These are phyloP conservation scores for Pelargonium nanum DNA, from an alignment of 345 rosid genomes.

Conservation along the genomic window DNA sequence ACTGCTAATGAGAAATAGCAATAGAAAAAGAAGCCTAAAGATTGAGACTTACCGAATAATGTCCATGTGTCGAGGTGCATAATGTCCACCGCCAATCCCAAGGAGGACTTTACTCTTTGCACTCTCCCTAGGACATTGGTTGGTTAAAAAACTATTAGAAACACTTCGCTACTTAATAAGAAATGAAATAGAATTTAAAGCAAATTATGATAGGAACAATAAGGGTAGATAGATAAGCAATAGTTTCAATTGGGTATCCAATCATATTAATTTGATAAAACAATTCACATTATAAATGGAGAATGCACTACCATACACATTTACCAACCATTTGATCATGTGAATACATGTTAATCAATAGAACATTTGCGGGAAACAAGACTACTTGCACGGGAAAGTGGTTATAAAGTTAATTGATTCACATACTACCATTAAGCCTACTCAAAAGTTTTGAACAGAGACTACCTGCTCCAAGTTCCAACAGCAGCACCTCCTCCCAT, in stretches of 20 bases:
- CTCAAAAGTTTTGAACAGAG: background rate
- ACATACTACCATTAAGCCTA: too few species aligned
- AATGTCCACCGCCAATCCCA: conserved; percentile 92
- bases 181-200: background rate
- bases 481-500: conserved; percentile 60
- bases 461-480: conserved; percentile 84
- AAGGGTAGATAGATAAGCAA: too few species aligned
- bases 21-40: background rate
- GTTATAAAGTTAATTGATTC: too few species aligned
- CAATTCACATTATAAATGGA: too few species aligned
- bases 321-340: too few species aligned
- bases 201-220: too few species aligned
- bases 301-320: too few species aligned
- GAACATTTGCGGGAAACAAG: too few species aligned
- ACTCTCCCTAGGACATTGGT: conserved; percentile 30
- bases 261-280: too few species aligned
- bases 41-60: conserved; percentile 48
- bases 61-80: conserved; percentile 90
- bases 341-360: too few species aligned
- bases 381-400: too few species aligned
- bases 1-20: background rate
- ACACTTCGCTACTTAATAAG: background rate
- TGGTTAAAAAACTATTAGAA: background rate
- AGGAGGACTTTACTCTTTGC: conserved; percentile 57
- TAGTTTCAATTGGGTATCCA: too few species aligned